Evolutionary conservation across 23 red algal species (phyloP), one percentile per base, ranked within the genome.

Genomic region (Agarophyton chilense): DNA sequence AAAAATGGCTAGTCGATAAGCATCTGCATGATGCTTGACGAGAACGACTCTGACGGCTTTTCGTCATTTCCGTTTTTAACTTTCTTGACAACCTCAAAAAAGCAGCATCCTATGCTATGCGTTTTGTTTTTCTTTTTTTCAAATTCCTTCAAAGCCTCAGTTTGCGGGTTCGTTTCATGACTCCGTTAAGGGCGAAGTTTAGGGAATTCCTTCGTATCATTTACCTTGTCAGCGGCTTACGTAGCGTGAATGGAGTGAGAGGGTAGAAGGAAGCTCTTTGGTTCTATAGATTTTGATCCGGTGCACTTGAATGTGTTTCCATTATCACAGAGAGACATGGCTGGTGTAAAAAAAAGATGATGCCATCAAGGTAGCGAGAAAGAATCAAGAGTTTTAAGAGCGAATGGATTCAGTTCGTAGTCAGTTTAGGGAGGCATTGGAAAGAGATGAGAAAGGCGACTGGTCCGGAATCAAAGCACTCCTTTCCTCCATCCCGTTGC

Each of bases 311-410:
- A 91, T 40, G 88, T 91, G 0, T 43, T 91, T 28, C 4, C 57
- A 19, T 60, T 91, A 11, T 57, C 88, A 12, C 56, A 82, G 31
- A 56, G 61, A 51, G 74, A 91, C 25, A 80, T 91, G 13, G 44
- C 88, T 11, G 32, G 88, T 52, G 57, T 22, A 94, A 40, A 71
- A 92, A 63, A 92, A 93, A 80, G 96, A 98, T 72, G 67, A 67
- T 54, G 73, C 54, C 55, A 89, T 89, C 31, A 26, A 34, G 13
- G 71, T 52, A 21, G 73, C 38, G 14, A 45, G 85, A 29, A 60
- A 63, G 35, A 70, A 56, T 47, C 67, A 35, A 50, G 52, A 89
- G 45, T 31, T 52, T 62, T 77, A 64, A 24, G 21, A 78, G 28
- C 67, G 60, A 78, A 77, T 89, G 70, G 85, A 89, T 66, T 36